Evolutionary conservation across 768 basidiomycete genomes (phyloP), one percentile per base, ranked within the genome.

Genomic region (Xerocomellus amylosporus): DNA sequence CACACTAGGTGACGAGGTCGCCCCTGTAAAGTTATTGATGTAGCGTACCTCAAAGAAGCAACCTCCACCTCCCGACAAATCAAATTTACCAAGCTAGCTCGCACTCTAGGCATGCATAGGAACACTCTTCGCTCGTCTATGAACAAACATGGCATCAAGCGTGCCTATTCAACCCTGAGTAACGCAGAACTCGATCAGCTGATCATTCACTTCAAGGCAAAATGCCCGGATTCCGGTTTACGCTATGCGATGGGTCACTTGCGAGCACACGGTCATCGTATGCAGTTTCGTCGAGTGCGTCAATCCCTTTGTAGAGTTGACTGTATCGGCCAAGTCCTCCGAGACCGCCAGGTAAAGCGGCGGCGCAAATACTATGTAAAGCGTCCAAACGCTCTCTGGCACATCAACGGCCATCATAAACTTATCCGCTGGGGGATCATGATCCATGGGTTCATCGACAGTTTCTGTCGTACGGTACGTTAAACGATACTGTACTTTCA

Each of bases 211-310:
- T 44, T 31, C 28, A 44, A 44, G 24, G 15, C 26, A 1, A 17
- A 0, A 17, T n/a, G 17, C 12, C 24, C 49, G 46, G 52, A 59
- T 4, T 66, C 70, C 15, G 73, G 75, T 0, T 41, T 67, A 6
- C 48, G 56, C 0, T 71, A 75, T 53, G 34, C 71, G 1, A 44
- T 62, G 5, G 72, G 72, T 0, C 68, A 71, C 59, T 54, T 76
- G 20, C 56, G 64, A 8, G 20, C 49, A 3, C 22, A 48, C 17
- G 69, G 64, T 0, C 37, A 73, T 9, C 62, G 69, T 49, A 37
- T 76, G 6, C 64, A 68, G 6, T 24, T 55, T 14, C 19, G 26
- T 0, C 48, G 68, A 3, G 64, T 74, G 1, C 46, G 51, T 28
- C 63, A 69, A 6, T 68, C 64, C 17, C 54, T 74, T 3, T 19